A percentile compares a stretch with the other conserved stretches of the same genome.
Evolutionary conservation across 805 yeast genomes (phyloP).

Genomic region (Saturnispora mendoncae): DNA sequence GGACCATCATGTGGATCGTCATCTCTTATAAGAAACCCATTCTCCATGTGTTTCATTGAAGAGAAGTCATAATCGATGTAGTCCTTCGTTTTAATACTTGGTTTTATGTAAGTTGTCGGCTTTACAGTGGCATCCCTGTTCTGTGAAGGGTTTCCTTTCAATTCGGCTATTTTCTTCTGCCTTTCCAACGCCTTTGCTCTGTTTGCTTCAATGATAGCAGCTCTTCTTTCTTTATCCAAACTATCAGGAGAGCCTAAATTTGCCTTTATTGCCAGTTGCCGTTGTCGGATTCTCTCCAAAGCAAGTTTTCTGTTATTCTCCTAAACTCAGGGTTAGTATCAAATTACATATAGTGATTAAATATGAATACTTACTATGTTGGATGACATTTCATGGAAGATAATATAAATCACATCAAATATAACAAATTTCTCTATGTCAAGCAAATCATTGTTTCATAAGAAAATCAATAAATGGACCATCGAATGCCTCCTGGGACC

Average conservation of each 20-base stretch:
- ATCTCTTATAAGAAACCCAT: slow-evolving; percentile 58
- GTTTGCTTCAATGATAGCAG: slow-evolving; percentile 41
- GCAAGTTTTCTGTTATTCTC: slow-evolving; percentile 60
- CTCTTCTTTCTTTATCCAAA: slow-evolving; percentile 17
- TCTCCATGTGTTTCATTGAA: slow-evolving; percentile 79
- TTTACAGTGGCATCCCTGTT: slow-evolving; percentile 5
- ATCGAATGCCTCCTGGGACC: slow-evolving; percentile 8
- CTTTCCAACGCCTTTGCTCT: slow-evolving; percentile 44
- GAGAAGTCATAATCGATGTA: slow-evolving; percentile 83
- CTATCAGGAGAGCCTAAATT: background rate
- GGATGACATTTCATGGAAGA: slow-evolving; percentile 2
- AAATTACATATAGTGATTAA: too few species aligned
- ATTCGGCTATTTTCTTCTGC: slow-evolving; percentile 13
- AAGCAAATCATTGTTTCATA: too few species aligned
- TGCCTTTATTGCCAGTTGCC: slow-evolving; percentile 24
- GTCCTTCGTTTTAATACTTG: slow-evolving; percentile 49
- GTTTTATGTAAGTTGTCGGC: slow-evolving; percentile 25
- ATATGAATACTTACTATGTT: slow-evolving; percentile 2
- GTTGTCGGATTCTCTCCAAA: slow-evolving; percentile 44
- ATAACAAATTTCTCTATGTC: too few species aligned
- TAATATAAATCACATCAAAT: background rate
- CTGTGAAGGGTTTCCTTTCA: background rate
- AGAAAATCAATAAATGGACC: slow-evolving; percentile 1
- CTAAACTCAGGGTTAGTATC: slow-evolving; percentile 24
- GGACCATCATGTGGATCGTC: background rate